phyloP scores from a whole-genome alignment of 495 filamentous ascomycete species.

The Saxophila tyrrhenica region DNA sequence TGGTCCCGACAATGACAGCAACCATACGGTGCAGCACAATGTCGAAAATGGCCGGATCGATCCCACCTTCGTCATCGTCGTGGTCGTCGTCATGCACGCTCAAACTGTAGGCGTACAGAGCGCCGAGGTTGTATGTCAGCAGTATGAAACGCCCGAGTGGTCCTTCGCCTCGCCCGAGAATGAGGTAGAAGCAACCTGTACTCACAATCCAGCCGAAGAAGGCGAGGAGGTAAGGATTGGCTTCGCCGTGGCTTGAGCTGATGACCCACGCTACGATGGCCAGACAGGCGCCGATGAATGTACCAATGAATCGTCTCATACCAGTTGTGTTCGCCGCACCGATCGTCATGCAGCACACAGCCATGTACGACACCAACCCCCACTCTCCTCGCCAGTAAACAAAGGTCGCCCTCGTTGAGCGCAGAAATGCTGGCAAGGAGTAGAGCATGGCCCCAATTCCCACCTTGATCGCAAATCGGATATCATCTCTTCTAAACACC shows the following conservation, averaged over 20 bases:
- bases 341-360: constrained; percentile 95
- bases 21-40: constrained; percentile 86
- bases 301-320: constrained; percentile 75
- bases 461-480: constrained; percentile 81
- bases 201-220: constrained; percentile 71
- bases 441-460: constrained; percentile 79
- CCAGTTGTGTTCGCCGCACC: constrained; percentile 90
- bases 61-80: constrained; percentile 79
- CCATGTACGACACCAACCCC: constrained; percentile 94
- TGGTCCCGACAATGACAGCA: constrained; percentile 73
- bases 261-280: constrained; percentile 68
- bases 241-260: constrained; percentile 37
- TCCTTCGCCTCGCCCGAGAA: constrained; percentile 69
- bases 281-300: constrained; percentile 64
- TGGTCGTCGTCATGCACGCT: constrained; percentile 58
- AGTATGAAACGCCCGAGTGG: constrained; percentile 74
- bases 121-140: constrained; percentile 94
- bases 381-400: constrained; percentile 90
- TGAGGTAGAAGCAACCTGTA: constrained; percentile 77
- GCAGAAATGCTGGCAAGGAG: constrained; percentile 75
- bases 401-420: constrained; percentile 65
- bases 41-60: constrained; percentile 68
- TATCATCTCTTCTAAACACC: constrained; percentile 53
- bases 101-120: constrained; percentile 86
- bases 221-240: constrained; percentile 61